These are phyloP conservation scores for Prillingera fragicola DNA, from an alignment of 1,284 basidiomycete species.

Conservation along the genomic window DNA sequence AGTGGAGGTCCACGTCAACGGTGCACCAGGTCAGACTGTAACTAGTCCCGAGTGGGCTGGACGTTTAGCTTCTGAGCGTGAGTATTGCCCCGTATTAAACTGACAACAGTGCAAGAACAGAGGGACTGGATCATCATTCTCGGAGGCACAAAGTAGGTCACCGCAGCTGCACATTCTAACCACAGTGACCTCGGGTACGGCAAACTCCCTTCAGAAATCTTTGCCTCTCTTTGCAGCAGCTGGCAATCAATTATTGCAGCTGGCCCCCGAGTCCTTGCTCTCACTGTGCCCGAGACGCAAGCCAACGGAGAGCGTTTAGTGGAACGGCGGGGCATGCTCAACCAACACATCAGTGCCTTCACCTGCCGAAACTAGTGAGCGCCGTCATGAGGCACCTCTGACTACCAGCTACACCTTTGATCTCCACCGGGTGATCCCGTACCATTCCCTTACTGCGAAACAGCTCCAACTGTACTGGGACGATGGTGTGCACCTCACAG, in stretches of 20 bases:
- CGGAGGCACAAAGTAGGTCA: conserved; percentile 8
- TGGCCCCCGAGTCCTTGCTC: conserved; percentile 2
- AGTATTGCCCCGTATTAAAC: background rate
- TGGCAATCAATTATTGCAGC: background rate
- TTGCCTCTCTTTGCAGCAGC: background rate
- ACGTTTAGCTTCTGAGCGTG: background rate
- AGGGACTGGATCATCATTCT: conserved; percentile 9
- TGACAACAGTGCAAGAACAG: background rate
- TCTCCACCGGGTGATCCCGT: background rate
- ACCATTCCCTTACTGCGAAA: background rate
- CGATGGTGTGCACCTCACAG: conserved; percentile 7
- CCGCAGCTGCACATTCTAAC: background rate
- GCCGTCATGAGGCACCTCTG: background rate
- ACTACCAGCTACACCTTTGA: conserved; percentile 6
- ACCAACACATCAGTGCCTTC: background rate
- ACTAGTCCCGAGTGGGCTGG: background rate
- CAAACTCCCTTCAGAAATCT: background rate
- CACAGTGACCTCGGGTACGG: conserved; percentile 4
- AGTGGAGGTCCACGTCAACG: conserved; percentile 1
- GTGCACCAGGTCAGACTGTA: background rate
- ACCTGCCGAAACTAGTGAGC: background rate
- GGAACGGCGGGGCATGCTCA: background rate
- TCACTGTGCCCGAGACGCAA: conserved; percentile 6
- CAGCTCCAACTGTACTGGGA: conserved; percentile 5
- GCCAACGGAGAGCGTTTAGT: background rate